phyloP scores from a whole-genome alignment of 495 filamentous ascomycete species.

The Baudoinia panamericana region DNA sequence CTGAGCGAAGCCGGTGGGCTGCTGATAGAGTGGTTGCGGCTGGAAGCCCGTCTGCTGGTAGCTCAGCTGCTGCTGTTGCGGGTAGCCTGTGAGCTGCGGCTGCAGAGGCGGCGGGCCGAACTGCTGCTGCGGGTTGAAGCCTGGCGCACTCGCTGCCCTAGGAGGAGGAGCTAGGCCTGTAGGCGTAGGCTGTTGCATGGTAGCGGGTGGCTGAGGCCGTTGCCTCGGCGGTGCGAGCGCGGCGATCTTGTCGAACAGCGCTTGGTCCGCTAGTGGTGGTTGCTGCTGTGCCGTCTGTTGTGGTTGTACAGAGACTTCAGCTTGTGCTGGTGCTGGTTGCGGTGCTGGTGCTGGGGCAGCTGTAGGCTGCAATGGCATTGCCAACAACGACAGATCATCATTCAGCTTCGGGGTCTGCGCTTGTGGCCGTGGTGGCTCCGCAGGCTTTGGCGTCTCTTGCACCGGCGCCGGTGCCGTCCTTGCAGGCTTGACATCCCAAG shows the following conservation, averaged over 20 bases:
- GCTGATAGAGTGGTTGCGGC: background rate
- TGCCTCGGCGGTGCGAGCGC: slow-evolving; percentile 40
- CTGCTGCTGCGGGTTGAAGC: slow-evolving; percentile 58
- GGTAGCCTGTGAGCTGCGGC: slow-evolving; percentile 70
- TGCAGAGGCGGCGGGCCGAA: slow-evolving; percentile 65
- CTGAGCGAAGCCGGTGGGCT: slow-evolving; percentile 7
- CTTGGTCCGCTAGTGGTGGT: slow-evolving; percentile 38
- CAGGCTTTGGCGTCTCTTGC: slow-evolving; percentile 1
- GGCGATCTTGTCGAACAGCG: slow-evolving; percentile 35
- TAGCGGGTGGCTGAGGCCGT: slow-evolving; percentile 56
- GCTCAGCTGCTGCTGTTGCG: slow-evolving; percentile 34
- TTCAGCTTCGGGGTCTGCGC: slow-evolving; percentile 14
- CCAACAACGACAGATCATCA: slow-evolving; percentile 14
- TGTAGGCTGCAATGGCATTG: slow-evolving; percentile 22
- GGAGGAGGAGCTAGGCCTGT: slow-evolving; percentile 67
- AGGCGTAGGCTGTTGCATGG: slow-evolving; percentile 38
- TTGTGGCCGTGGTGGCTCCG: slow-evolving; percentile 7
- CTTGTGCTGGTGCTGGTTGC: slow-evolving; percentile 30
- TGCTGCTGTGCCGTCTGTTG: slow-evolving; percentile 25
- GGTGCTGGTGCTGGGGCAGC: slow-evolving; percentile 30
- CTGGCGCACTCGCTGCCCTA: slow-evolving; percentile 78
- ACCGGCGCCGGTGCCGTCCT: slow-evolving; percentile 33
- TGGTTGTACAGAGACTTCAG: slow-evolving; percentile 22
- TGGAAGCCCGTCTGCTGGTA: slow-evolving; percentile 31
- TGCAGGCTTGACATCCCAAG: slow-evolving; percentile 94